Evolutionary conservation across 768 basidiomycete species (phyloP).

Genomic region (Tulasnella sp.): DNA sequence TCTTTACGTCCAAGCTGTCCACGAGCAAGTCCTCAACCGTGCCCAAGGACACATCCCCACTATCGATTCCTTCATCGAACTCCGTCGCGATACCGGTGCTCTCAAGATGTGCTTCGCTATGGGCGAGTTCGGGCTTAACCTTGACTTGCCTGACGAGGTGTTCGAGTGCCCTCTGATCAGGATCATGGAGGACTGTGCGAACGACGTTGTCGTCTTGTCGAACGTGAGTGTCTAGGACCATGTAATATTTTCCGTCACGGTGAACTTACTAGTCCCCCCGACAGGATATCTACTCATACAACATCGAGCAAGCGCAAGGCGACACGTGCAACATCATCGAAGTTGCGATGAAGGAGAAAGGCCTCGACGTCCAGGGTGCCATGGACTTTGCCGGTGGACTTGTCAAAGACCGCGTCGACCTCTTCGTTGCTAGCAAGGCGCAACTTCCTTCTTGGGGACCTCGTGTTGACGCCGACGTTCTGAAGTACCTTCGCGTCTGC

Average conservation of each 20-base stretch:
- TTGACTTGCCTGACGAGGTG: conserved; percentile 21
- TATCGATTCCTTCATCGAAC: conserved; percentile 22
- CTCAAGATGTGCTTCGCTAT: conserved; percentile 21
- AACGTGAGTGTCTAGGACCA: conserved; percentile 21
- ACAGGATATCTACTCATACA: conserved; percentile 51
- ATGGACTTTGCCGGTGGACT: conserved; percentile 17
- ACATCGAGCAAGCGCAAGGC: conserved; percentile 26
- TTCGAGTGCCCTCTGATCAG: conserved; percentile 20
- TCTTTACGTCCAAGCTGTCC: conserved; percentile 22
- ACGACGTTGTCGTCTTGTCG: conserved; percentile 21
- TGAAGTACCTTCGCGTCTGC: conserved; percentile 10
- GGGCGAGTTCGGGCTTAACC: conserved; percentile 14
- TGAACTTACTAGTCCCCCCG: neutral
- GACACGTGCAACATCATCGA: conserved; percentile 16
- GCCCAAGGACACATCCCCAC: conserved; percentile 16
- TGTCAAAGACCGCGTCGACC: conserved; percentile 12
- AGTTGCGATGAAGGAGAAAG: conserved; percentile 12
- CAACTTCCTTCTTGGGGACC: conserved; percentile 18
- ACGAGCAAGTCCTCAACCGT: conserved; percentile 23
- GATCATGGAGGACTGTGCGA: conserved; percentile 13
- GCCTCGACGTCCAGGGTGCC: conserved; percentile 10
- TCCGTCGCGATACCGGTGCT: conserved; percentile 23
- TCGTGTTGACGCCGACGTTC: conserved; percentile 14
- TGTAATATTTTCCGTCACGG: neutral
- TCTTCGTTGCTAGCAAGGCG: conserved; percentile 7